A percentile compares a stretch with the other conserved stretches of the same genome.
Conservation (phyloP, 1,139 yeast species). For the Taphrina betulina region DNA sequence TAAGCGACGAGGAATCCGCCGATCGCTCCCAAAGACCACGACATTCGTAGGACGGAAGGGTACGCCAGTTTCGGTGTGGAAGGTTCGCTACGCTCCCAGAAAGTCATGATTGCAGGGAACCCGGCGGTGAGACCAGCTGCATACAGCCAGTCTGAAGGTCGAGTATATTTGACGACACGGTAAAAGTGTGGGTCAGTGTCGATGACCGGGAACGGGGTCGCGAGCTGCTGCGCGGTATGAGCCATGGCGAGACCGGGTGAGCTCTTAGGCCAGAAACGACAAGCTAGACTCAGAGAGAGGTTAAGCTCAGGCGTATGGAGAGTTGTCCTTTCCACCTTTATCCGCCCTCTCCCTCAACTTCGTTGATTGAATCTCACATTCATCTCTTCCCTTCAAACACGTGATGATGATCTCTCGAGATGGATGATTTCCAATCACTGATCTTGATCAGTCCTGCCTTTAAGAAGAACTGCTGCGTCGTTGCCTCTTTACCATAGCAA, state of each 20-base stretch:
- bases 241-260: conserved; percentile 8
- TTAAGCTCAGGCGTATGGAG: no score
- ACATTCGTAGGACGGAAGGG: conserved; percentile 30
- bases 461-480: no score
- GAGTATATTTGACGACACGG: conserved; percentile 70
- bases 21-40: conserved; percentile 55
- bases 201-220: conserved; percentile 47
- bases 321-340: no score
- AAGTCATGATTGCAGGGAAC: conserved; percentile 46
- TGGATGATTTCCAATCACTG: no score
- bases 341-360: no score
- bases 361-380: no score
- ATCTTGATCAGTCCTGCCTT: no score
- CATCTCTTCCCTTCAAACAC: no score
- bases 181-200: conserved; percentile 78
- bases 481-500: no score
- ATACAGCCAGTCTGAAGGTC: conserved; percentile 64
- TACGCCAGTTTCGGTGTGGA: conserved; percentile 35
- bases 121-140: conserved; percentile 66
- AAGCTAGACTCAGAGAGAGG: no score
- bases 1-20: conserved; percentile 76
- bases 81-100: conserved; percentile 65
- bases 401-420: no score
- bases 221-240: conserved; percentile 27
- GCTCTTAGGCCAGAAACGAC: neutral